Conservation (phyloP, 345 rosid genomes). For the Diplotaxis tenuifolia region DNA sequence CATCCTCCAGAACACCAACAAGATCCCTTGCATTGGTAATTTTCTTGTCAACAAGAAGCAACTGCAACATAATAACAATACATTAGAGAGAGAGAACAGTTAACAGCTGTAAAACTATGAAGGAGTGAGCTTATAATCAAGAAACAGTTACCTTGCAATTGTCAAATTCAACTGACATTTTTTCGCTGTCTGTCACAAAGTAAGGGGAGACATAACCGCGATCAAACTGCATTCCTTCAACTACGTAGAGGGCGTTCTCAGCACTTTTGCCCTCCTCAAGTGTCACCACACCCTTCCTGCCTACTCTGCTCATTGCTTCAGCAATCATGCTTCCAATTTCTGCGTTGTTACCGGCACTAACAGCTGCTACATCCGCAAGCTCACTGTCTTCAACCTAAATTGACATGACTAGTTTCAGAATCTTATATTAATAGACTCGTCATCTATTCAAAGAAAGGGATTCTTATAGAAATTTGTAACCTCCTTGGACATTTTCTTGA, state of each 20-base stretch:
- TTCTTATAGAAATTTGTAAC: conserved; percentile 33
- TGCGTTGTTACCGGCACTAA: conserved; percentile 93
- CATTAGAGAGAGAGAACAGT: neutral
- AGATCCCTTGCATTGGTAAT: conserved; percentile 97
- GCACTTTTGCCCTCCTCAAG: conserved; percentile 99
- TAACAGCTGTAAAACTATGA: neutral
- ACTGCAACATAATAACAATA: conserved; percentile 43
- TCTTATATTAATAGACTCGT: neutral
- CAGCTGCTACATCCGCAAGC: conserved; percentile 98
- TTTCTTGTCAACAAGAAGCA: conserved; percentile 96
- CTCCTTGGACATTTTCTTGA: conserved; percentile 85
- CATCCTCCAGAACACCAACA: conserved; percentile 77
- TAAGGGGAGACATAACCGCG: conserved; percentile 98
- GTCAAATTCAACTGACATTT: conserved; percentile 94
- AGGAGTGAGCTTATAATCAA: neutral
- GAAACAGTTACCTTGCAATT: conserved; percentile 78
- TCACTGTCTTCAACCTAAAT: conserved; percentile 97
- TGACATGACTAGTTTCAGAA: conserved; percentile 13
- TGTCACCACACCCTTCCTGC: conserved; percentile 72
- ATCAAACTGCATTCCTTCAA: conserved; percentile 99
- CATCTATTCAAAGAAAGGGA: neutral
- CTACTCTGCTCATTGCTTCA: conserved; percentile 96
- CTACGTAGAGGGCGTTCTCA: conserved; percentile 90
- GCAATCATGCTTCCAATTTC: conserved; percentile 98
- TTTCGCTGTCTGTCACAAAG: conserved; percentile 94